Conservation (phyloP, 176 grass and related monocot species). For the Carex parvula region DNA sequence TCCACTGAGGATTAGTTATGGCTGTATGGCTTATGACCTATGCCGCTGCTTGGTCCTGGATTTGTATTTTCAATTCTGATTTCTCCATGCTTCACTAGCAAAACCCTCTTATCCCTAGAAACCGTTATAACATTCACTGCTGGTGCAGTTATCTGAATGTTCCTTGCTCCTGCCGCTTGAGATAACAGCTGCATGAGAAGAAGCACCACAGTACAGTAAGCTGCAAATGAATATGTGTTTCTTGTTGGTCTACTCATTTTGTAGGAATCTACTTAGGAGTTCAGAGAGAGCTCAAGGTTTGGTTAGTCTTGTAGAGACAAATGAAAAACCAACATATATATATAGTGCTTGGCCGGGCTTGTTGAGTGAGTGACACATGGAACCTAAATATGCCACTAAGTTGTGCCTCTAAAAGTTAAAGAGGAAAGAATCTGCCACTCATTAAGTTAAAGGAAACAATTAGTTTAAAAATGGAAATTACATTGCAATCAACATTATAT, state of each 20-base stretch:
- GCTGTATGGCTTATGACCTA: conserved; percentile 3
- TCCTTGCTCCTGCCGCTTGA: background rate
- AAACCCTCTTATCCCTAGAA: background rate
- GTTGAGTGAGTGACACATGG: background rate
- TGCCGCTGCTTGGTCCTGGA: conserved; percentile 11
- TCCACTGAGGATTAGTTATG: background rate
- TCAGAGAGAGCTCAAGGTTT: background rate
- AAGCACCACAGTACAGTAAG: conserved; percentile 16
- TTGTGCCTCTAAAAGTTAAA: background rate
- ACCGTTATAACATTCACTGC: background rate
- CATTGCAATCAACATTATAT: background rate
- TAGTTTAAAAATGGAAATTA: background rate
- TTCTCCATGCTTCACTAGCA: conserved; percentile 1
- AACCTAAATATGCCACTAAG: background rate
- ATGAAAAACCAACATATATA: conserved; percentile 1
- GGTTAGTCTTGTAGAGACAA: background rate
- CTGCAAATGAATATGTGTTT: background rate
- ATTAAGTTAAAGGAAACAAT: background rate
- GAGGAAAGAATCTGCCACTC: background rate
- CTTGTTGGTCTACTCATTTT: conserved; percentile 16
- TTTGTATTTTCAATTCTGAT: conserved; percentile 14
- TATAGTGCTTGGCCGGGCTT: background rate
- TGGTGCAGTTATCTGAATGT: background rate
- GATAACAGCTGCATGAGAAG: conserved; percentile 20
- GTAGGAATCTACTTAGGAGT: background rate